Base-by-base conservation (phyloP, 169 alveolate genomes). In the Neospora caninum region DNA sequence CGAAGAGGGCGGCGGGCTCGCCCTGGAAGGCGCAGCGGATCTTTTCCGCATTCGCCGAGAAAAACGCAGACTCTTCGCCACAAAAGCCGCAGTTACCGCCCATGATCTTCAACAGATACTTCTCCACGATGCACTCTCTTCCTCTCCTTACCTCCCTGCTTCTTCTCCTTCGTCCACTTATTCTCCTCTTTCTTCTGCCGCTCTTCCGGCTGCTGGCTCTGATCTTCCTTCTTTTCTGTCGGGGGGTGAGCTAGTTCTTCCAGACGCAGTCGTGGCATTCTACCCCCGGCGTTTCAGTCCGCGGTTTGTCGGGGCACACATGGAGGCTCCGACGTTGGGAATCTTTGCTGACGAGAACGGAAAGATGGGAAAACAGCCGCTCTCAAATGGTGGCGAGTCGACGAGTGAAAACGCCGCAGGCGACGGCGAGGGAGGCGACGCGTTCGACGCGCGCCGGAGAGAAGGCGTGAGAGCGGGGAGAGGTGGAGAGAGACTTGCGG, bases 1-100 rank as follows among this genome's bases (percentile, higher is more conserved):
- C 86, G 86, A 38, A n/a, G n/a, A 13, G 39, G 86, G 86, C 7
- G 82, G 86, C 2, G 86, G 86, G 45, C 86, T 13, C 27, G 86
- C 45, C n/a, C 86, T 78, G n/a, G 86, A 78, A n/a, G 39, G 43
- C 86, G 86, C 86, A 0, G 39, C 86, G 45, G 10, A 36, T 78
- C 42, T 78, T 16, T 78, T 38, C 31, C 86, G 39, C 1, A n/a
- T 78, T 13, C 86, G 86, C 18, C 39, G 49, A 20, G 86, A 78
- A 38, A 78, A 78, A n/a, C 39, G 86, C 39, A 78, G 31, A 9
- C 42, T 78, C 43, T 13, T 78, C n/a, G 39, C 43, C 86, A 7
- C 86, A 7, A 20, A 78, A n/a, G 45, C 49, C 29, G 1, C 45
- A 2, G 45, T 78, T 2, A 16, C 39, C 1, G 39, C 86, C 13